These are phyloP conservation scores for Senecio squalidus DNA, from an alignment of 140 eudicot species.

Conservation along the genomic window DNA sequence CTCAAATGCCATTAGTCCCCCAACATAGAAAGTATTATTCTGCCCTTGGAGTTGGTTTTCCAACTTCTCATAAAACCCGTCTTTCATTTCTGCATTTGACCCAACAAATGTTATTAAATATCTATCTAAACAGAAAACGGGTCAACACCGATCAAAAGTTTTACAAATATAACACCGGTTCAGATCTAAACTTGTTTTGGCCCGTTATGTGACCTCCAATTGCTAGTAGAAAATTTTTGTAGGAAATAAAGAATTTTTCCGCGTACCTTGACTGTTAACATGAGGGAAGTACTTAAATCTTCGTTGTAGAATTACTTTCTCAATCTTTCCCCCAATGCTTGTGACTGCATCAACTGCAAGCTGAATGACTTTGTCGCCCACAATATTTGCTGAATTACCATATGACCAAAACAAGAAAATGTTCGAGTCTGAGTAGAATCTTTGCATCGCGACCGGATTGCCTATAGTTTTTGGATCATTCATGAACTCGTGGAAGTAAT, in stretches of 20 bases:
- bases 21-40: slow-evolving; percentile 35
- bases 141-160: no score
- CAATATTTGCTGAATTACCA: slow-evolving; percentile 36
- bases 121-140: no score
- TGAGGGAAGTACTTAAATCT: slow-evolving; percentile 50
- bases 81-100: slow-evolving; percentile 38
- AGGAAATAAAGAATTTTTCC: neutral
- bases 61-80: slow-evolving; percentile 46
- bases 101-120: neutral
- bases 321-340: slow-evolving; percentile 36
- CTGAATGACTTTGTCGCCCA: slow-evolving; percentile 17
- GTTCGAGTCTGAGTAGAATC: slow-evolving; percentile 39
- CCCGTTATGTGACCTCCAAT: no score
- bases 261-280: slow-evolving; percentile 35
- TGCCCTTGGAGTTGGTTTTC: slow-evolving; percentile 45
- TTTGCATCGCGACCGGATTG: slow-evolving; percentile 53
- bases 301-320: slow-evolving; percentile 34
- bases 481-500: slow-evolving; percentile 42
- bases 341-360: slow-evolving; percentile 33
- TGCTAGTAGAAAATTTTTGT: neutral
- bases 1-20: slow-evolving; percentile 52
- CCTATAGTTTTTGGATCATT: slow-evolving; percentile 40
- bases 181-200: no score
- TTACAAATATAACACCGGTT: no score
- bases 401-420: slow-evolving; percentile 52